phyloP scores from a whole-genome alignment of 441 rosid species.

The Flueggea neowawraea region DNA sequence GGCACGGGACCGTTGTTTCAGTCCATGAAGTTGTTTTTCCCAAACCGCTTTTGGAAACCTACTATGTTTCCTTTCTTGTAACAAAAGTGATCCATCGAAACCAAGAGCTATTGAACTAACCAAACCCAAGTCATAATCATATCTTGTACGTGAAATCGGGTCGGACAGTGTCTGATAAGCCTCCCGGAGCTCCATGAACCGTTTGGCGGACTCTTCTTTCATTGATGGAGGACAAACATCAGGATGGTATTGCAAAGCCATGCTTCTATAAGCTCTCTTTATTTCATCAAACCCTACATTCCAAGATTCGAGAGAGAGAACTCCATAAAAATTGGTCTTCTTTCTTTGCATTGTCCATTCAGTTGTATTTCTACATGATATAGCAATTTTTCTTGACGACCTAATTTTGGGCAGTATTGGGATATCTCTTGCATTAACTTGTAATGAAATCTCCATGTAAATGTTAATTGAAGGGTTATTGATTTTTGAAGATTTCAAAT shows the following conservation, averaged over 20 bases:
- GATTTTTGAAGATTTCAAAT: neutral
- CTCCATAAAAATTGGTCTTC: constrained; percentile 28
- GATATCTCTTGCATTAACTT: neutral
- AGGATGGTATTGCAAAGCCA: constrained; percentile 45
- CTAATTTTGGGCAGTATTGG: constrained; percentile 4
- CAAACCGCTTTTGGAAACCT: constrained; percentile 24
- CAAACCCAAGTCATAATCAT: constrained; percentile 32
- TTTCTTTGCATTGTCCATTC: constrained; percentile 1
- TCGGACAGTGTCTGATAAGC: constrained; percentile 49
- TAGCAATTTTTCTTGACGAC: neutral
- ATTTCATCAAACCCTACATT: constrained; percentile 36
- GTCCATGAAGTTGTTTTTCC: constrained; percentile 36
- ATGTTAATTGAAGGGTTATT: constrained; percentile 1
- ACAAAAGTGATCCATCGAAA: neutral
- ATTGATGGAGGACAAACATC: constrained; percentile 38
- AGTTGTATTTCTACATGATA: constrained; percentile 11
- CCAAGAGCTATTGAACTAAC: constrained; percentile 6
- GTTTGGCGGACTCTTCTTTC: constrained; percentile 35
- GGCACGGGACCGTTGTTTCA: constrained; percentile 22
- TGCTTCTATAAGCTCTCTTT: constrained; percentile 43
- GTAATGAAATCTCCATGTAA: neutral
- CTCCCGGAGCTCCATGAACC: constrained; percentile 39
- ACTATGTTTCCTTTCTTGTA: constrained; percentile 1
- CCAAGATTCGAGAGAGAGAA: constrained; percentile 33
- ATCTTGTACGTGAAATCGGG: constrained; percentile 27